Evolutionary conservation across 345 rosid species (phyloP).

Genomic region (Citropsis articulata): DNA sequence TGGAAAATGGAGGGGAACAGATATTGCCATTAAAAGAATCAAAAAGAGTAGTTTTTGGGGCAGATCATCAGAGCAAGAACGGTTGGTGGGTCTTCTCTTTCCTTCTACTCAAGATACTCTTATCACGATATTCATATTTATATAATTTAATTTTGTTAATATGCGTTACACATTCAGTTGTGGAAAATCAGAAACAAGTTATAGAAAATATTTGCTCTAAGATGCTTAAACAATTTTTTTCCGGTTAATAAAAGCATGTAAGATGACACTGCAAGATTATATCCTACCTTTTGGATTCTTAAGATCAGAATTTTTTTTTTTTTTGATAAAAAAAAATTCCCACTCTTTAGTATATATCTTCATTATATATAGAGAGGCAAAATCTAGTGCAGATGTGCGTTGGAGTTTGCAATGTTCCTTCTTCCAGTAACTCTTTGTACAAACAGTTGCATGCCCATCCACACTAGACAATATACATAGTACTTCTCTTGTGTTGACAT

Average conservation of each 20-base stretch:
- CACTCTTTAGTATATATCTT: neutral
- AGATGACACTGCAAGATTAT: neutral
- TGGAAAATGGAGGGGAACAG: slow-evolving; percentile 98
- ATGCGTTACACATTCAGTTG: neutral
- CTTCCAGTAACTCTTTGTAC: too few relatives aligned
- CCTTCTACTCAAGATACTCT: neutral
- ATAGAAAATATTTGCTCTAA: neutral
- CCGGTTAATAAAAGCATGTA: neutral
- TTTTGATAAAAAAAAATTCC: neutral
- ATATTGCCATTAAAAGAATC: slow-evolving; percentile 90
- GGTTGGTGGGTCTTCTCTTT: slow-evolving; percentile 51
- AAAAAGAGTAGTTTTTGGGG: slow-evolving; percentile 83
- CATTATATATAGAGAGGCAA: too few relatives aligned
- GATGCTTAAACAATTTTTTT: too few relatives aligned
- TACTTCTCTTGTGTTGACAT: too few relatives aligned
- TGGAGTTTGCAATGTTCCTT: too few relatives aligned
- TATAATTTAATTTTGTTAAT: neutral
- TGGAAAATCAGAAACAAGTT: neutral
- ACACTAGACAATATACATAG: too few relatives aligned
- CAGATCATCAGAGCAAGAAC: slow-evolving; percentile 75
- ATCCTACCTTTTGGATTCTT: neutral
- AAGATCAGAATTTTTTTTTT: neutral
- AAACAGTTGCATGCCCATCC: too few relatives aligned
- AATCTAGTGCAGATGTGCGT: too few relatives aligned
- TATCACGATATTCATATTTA: neutral